Evolutionary conservation across 768 basidiomycete genomes (phyloP).

Genomic region (Crepidotus variabilis): DNA sequence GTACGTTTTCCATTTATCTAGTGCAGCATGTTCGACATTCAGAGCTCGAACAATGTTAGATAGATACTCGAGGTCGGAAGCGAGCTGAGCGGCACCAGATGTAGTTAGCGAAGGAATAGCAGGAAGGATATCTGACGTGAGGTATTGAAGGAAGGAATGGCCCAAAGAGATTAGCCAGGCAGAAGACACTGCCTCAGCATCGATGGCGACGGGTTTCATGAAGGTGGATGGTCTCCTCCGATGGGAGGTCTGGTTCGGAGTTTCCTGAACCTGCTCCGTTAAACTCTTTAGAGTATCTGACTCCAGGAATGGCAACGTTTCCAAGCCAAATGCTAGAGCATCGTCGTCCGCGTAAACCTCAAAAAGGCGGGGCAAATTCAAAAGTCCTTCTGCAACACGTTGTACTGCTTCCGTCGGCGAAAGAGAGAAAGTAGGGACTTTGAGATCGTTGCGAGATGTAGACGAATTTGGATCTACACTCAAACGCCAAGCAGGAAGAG

Average conservation of each 20-base stretch:
- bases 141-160: conserved; percentile 68
- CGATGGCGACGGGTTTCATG: conserved; percentile 36
- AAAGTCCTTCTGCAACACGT: conserved; percentile 86
- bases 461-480: conserved; percentile 45
- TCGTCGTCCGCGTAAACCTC: conserved; percentile 94
- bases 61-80: conserved; percentile 85
- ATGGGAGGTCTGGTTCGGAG: conserved; percentile 27
- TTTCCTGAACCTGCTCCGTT: conserved; percentile 36
- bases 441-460: conserved; percentile 49
- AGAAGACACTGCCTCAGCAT: conserved; percentile 79
- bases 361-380: conserved; percentile 90
- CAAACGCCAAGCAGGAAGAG: conserved; percentile 63
- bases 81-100: conserved; percentile 77
- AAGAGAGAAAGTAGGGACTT: conserved; percentile 89
- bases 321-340: conserved; percentile 82
- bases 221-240: conserved; percentile 39
- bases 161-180: conserved; percentile 94
- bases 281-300: conserved; percentile 46
- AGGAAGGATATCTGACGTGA: conserved; percentile 71
- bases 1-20: conserved; percentile 77
- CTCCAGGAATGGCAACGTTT: conserved; percentile 73
- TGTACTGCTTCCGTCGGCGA: conserved; percentile 88
- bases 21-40: conserved; percentile 79
- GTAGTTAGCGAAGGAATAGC: conserved; percentile 57
- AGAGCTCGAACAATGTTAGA: conserved; percentile 87